Percentiles rank a stretch among this genome's conserved stretches.
Evolutionary conservation across 1,284 basidiomycete species (phyloP).

Genomic region (Ceratobasidium theobromae): DNA sequence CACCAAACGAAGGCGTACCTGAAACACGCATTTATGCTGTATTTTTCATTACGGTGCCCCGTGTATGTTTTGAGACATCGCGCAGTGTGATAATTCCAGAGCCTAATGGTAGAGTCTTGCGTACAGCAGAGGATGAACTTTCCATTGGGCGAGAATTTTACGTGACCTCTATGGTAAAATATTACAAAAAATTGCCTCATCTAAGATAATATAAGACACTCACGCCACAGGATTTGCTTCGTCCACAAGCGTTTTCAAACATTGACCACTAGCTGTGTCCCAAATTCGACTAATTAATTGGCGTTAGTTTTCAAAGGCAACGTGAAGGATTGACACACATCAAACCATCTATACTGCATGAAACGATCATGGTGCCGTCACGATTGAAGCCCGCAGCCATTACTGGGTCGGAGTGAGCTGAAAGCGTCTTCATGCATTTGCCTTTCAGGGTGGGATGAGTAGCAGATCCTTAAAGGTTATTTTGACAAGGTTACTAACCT

Average conservation of each 20-base stretch:
- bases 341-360: slow-evolving; percentile 92
- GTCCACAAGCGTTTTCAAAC: slow-evolving; percentile 94
- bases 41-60: slow-evolving; percentile 80
- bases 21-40: slow-evolving; percentile 68
- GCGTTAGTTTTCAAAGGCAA: background rate
- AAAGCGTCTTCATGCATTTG: slow-evolving; percentile 74
- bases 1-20: slow-evolving; percentile 39
- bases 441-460: slow-evolving; percentile 49
- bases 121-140: slow-evolving; percentile 86
- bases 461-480: background rate
- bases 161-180: slow-evolving; percentile 61
- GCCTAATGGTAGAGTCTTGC: slow-evolving; percentile 86
- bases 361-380: slow-evolving; percentile 92
- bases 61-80: slow-evolving; percentile 91
- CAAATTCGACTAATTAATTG: slow-evolving; percentile 75
- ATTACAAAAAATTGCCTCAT: slow-evolving; percentile 31
- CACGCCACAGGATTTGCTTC: slow-evolving; percentile 93
- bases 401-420: slow-evolving; percentile 96
- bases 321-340: slow-evolving; percentile 63
- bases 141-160: slow-evolving; percentile 89
- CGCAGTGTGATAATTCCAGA: slow-evolving; percentile 94
- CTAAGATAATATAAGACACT: slow-evolving; percentile 39
- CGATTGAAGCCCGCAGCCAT: slow-evolving; percentile 90
- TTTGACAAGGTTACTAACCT: slow-evolving; percentile 55
- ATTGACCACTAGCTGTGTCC: slow-evolving; percentile 96